These are phyloP conservation scores for Mucor saturninus DNA, from an alignment of 371 early-diverging fungal species.

Conservation along the genomic window DNA sequence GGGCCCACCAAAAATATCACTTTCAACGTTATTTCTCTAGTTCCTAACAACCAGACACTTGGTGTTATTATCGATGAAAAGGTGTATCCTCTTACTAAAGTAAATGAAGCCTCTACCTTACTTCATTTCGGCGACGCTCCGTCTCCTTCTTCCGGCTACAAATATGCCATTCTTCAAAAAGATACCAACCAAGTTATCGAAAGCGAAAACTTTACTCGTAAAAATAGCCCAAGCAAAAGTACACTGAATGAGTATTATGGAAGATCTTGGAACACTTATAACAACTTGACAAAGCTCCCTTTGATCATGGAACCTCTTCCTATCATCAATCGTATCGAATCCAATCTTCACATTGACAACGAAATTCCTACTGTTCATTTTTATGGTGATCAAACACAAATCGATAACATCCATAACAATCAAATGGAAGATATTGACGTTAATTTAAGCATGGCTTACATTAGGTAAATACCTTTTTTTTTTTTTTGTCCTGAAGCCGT, in stretches of 20 bases:
- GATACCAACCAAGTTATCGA: background rate
- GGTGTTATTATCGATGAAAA: too few species aligned
- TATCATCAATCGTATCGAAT: conserved; percentile 12
- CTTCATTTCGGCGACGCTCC: conserved; percentile 24
- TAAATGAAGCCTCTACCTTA: too few species aligned
- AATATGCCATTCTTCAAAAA: conserved; percentile 12
- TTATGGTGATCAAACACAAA: conserved; percentile 13
- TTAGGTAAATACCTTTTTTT: conserved; percentile 18
- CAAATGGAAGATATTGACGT: conserved; percentile 22
- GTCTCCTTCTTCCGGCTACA: conserved; percentile 12
- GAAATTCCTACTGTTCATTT: conserved; percentile 35
- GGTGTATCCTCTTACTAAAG: too few species aligned
- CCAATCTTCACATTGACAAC: conserved; percentile 17
- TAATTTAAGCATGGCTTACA: conserved; percentile 29
- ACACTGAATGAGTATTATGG: conserved; percentile 27
- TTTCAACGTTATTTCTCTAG: too few species aligned
- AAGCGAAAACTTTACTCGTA: conserved; percentile 16
- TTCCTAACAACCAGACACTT: too few species aligned
- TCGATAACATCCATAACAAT: conserved; percentile 31
- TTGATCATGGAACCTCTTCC: conserved; percentile 1
- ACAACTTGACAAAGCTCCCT: conserved; percentile 4
- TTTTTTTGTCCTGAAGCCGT: too few species aligned
- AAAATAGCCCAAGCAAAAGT: background rate
- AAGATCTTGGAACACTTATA: conserved; percentile 16
- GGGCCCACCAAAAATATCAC: too few species aligned